phyloP scores from a whole-genome alignment of 1,139 yeast species.

The Ashbya aceris region DNA sequence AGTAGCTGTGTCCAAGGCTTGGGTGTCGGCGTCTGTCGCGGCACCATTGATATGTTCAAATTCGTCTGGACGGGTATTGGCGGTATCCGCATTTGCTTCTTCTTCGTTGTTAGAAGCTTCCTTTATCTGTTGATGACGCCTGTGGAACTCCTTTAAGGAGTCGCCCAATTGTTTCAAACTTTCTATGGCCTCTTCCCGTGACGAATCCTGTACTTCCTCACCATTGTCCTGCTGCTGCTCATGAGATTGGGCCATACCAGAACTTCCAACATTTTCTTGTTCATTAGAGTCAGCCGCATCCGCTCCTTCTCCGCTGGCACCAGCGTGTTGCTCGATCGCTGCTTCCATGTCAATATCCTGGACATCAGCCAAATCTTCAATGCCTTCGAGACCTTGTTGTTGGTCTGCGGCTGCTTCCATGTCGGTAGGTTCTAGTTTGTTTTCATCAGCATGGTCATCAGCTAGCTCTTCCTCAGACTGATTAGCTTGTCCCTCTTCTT shows the following conservation, averaged over 20 bases:
- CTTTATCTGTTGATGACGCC: slow-evolving; percentile 77
- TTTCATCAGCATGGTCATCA: slow-evolving; percentile 18
- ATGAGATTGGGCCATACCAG: slow-evolving; percentile 54
- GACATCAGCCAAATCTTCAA: slow-evolving; percentile 37
- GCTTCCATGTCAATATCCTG: slow-evolving; percentile 50
- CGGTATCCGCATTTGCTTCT: slow-evolving; percentile 40
- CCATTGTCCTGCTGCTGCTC: slow-evolving; percentile 31
- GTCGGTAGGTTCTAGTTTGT: slow-evolving; percentile 23
- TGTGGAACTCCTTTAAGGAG: slow-evolving; percentile 81
- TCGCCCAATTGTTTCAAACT: slow-evolving; percentile 85
- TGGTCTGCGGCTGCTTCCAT: slow-evolving; percentile 24
- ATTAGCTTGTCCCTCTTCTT: slow-evolving; percentile 20
- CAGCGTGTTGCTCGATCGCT: slow-evolving; percentile 64
- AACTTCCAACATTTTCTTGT: slow-evolving; percentile 52
- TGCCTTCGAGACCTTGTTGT: slow-evolving; percentile 31
- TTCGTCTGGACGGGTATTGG: slow-evolving; percentile 71
- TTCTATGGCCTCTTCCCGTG: slow-evolving; percentile 67
- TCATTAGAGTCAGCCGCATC: slow-evolving; percentile 61
- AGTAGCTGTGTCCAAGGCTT: slow-evolving; percentile 86
- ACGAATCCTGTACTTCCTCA: slow-evolving; percentile 42
- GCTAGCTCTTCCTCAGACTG: slow-evolving; percentile 23
- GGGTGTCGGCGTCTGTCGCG: slow-evolving; percentile 65
- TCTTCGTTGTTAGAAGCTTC: slow-evolving; percentile 44
- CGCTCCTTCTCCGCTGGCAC: slow-evolving; percentile 69
- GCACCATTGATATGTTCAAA: slow-evolving; percentile 89